phyloP scores from a whole-genome alignment of 1,284 basidiomycete genomes.

The Rhodotorula sp. region DNA sequence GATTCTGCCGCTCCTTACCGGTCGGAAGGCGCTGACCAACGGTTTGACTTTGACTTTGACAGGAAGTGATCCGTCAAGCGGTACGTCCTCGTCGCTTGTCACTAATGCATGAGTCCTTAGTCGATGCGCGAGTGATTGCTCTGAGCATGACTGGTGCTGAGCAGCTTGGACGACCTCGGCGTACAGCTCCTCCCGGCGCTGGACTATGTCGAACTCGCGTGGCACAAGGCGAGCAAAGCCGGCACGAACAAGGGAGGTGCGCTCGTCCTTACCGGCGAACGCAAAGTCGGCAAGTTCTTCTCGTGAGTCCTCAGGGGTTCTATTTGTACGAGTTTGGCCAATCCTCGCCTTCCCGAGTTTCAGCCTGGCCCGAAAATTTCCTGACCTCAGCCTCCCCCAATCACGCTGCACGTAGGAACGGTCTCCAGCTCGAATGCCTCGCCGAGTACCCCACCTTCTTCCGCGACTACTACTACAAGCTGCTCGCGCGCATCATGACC shows the following conservation, averaged over 20 bases:
- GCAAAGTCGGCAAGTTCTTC: slow-evolving; percentile 38
- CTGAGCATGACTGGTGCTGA: too few species aligned
- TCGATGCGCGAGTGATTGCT: too few species aligned
- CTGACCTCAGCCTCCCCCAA: too few species aligned
- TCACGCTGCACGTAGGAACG: slow-evolving; percentile 20
- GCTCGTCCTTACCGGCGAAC: slow-evolving; percentile 36
- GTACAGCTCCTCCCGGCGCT: slow-evolving; percentile 37
- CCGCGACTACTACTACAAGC: slow-evolving; percentile 34
- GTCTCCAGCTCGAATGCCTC: slow-evolving; percentile 33
- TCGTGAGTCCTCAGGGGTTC: slow-evolving; percentile 9
- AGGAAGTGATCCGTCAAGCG: slow-evolving; percentile 30
- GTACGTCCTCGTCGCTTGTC: slow-evolving; percentile 5
- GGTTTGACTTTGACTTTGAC: background rate
- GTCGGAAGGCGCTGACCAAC: background rate
- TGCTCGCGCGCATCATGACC: slow-evolving; percentile 39
- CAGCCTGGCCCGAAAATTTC: too few species aligned
- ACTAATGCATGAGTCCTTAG: too few species aligned
- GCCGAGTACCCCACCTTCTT: slow-evolving; percentile 31
- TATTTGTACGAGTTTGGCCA: too few species aligned
- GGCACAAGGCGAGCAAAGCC: slow-evolving; percentile 10
- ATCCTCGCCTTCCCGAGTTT: background rate
- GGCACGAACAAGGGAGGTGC: slow-evolving; percentile 29
- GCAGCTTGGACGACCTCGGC: too few species aligned
- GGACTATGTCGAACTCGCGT: slow-evolving; percentile 34
- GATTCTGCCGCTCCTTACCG: background rate